These are phyloP conservation scores for Pinus tabuliformis DNA, from an alignment of 75 land plant species.

Conservation along the genomic window DNA sequence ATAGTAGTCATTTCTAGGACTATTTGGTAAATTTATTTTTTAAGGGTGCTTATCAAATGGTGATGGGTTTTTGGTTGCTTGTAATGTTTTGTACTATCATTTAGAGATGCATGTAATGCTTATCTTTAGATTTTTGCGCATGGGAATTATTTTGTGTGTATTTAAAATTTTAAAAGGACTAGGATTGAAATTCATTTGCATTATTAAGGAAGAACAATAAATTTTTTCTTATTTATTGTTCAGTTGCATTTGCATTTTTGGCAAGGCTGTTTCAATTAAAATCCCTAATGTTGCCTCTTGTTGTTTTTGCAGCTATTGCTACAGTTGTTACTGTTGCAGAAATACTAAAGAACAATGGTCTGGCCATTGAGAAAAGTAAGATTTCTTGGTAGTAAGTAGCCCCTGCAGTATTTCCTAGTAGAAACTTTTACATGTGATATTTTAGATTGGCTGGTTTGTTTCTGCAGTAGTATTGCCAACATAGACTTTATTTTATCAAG, in stretches of 20 bases:
- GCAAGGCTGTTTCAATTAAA: not conserved
- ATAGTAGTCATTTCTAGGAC: too few species aligned
- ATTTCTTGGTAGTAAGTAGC: not conserved
- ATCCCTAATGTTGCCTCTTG: not conserved
- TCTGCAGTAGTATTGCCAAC: not conserved
- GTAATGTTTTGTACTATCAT: not conserved
- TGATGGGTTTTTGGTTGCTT: not conserved
- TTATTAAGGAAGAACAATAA: too few species aligned
- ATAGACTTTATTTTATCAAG: not conserved
- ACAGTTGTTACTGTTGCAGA: constrained; percentile 69
- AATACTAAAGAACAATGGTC: constrained; percentile 66
- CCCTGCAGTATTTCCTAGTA: not conserved
- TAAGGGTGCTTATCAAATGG: not conserved
- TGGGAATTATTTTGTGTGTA: too few species aligned
- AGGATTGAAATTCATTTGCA: too few species aligned
- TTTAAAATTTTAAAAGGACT: too few species aligned
- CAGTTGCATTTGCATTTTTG: not conserved
- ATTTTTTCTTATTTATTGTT: not conserved
- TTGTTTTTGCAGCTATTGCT: constrained; percentile 45
- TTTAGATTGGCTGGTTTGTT: not conserved
- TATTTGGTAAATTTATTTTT: too few species aligned
- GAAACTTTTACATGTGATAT: not conserved
- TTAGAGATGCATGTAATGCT: not conserved
- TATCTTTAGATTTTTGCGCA: not conserved
- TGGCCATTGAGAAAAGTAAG: constrained; percentile 60